Percentiles rank a stretch among this genome's conserved stretches.
phyloP scores from a whole-genome alignment of 129 eudicot species.

The Centrapalus pauciflorus region DNA sequence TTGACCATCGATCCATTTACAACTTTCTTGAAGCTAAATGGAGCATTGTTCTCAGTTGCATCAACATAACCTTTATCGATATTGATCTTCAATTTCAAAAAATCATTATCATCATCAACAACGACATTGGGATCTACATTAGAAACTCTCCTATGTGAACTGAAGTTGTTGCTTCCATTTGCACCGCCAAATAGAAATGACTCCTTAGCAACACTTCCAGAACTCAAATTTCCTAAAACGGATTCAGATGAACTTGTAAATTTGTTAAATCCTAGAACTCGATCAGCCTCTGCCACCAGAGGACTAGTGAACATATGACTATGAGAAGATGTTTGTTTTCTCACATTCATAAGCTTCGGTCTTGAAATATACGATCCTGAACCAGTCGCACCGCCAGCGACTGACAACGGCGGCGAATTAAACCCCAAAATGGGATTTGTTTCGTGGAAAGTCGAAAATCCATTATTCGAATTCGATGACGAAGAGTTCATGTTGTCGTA shows the following conservation, averaged over 20 bases:
- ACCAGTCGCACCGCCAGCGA: background rate
- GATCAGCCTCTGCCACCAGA: background rate
- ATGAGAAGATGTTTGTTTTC: constrained; percentile 38
- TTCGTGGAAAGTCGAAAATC: constrained; percentile 10
- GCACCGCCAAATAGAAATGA: constrained; percentile 35
- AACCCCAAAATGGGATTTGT: constrained; percentile 33
- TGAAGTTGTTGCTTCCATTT: background rate
- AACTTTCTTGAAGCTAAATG: background rate
- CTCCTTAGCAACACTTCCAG: constrained; percentile 11
- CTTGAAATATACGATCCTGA: constrained; percentile 29
- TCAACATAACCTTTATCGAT: constrained; percentile 12
- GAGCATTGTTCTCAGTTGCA: constrained; percentile 16
- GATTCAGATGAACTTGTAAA: constrained; percentile 17
- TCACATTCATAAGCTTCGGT: constrained; percentile 40
- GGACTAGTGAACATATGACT: constrained; percentile 12
- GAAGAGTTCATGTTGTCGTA: constrained; percentile 27
- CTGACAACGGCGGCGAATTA: constrained; percentile 37
- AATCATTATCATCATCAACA: constrained; percentile 41
- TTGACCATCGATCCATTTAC: constrained; percentile 12
- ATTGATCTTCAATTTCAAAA: constrained; percentile 45
- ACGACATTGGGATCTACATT: constrained; percentile 12
- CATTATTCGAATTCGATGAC: constrained; percentile 33
- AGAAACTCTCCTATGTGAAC: constrained; percentile 2
- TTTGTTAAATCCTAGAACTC: constrained; percentile 40
- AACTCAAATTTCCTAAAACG: constrained; percentile 10